Evolutionary conservation across 169 alveolate genomes (phyloP), one percentile per base, ranked within the genome.

Genomic region (Plasmodium berghei): DNA sequence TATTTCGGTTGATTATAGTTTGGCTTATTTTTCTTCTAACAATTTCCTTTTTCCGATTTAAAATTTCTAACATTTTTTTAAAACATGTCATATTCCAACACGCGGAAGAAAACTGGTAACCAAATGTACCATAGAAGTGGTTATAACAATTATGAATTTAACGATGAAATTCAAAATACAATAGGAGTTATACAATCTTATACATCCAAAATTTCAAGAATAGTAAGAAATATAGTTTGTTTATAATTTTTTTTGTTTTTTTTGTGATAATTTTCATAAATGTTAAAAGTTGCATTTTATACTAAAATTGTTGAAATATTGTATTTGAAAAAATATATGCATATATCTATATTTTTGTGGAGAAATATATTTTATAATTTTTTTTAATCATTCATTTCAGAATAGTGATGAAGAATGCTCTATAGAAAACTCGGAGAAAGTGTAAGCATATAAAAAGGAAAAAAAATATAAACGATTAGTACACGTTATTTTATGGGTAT

Each of bases 61-160:
- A 34, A 34, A 34, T 3, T 34, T 34, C 8, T 34, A 4, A 34
- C 42, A 34, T 34, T 34, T 34, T 28, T 34, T 34, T 34, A 52
- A 67, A 80, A 80, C 63, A 80, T 80, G 90, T 80, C 90, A 67
- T 80, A 80, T 80, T 80, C 90, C 14, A 75, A 40, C 12, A 80
- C 54, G 56, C 66, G 55, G 71, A 80, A 54, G 12, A 72, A 67
- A 26, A 66, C 16, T 48, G 69, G 69, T 55, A 80, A 52, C 26
- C 22, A 48, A 46, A 24, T n/a, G 9, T 58, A 6, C 42, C n/a
- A 52, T 18, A 52, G 69, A 46, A 67, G 69, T n/a, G 55, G 40
- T 67, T 72, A 22, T 40, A 24, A 28, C 42, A 56, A 34, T 61
- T 67, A 16, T 67, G 85, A 80, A 67, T 67, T 80, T 67, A 54